Evolutionary conservation across 2,329 filamentous ascomycete species (phyloP).

Genomic region (Colletotrichum tropicicola): DNA sequence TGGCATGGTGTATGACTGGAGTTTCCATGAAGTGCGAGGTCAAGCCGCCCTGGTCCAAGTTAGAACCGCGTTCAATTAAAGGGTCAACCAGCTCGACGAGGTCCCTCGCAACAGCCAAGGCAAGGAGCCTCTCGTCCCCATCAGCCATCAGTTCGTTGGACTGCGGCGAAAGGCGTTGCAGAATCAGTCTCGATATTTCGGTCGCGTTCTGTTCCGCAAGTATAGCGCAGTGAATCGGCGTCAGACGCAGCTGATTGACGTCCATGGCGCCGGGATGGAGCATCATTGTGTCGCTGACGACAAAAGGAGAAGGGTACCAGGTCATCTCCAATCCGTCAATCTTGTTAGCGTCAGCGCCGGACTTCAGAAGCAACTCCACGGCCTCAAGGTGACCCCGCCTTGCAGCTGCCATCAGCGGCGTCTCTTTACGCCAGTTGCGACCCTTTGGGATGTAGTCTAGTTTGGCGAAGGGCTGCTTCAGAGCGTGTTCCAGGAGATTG

Average conservation of each 20-base stretch:
- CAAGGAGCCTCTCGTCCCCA: background rate
- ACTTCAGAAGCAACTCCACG: background rate
- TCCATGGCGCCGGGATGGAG: too few relatives aligned
- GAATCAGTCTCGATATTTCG: background rate
- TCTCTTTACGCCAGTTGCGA: background rate
- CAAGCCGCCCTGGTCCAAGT: background rate
- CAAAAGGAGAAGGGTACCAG: too few relatives aligned
- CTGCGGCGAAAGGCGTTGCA: background rate
- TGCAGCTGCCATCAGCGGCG: conserved; percentile 1
- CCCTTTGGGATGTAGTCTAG: background rate
- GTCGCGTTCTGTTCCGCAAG: background rate
- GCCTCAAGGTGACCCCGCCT: background rate
- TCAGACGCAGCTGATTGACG: background rate
- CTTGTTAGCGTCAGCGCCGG: too few relatives aligned
- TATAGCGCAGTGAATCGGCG: conserved; percentile 1
- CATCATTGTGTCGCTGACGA: background rate
- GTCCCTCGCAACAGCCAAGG: background rate
- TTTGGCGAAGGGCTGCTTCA: background rate
- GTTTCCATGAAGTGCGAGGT: background rate
- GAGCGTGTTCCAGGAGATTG: background rate
- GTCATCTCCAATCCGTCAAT: too few relatives aligned
- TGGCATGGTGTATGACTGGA: conserved; percentile 5
- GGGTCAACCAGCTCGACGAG: background rate
- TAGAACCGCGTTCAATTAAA: background rate
- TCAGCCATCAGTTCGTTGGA: background rate